Conservation (phyloP, 768 basidiomycete species). For the Glaciozyma martinii region DNA sequence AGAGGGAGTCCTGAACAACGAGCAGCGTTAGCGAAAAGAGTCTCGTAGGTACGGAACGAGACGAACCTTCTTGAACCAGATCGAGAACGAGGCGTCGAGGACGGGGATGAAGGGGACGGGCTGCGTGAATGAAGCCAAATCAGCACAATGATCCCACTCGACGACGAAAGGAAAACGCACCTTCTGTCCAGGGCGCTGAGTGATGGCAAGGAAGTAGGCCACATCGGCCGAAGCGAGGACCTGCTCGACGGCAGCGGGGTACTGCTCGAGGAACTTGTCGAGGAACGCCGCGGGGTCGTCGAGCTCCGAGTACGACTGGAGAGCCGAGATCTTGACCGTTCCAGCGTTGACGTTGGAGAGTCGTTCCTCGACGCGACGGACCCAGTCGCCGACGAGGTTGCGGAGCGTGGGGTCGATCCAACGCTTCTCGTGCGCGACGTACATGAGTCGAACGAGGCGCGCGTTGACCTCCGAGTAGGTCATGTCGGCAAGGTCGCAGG, state of each 20-base stretch:
- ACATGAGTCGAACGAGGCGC: conserved; percentile 90
- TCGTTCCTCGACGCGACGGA: conserved; percentile 59
- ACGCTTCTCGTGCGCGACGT: conserved; percentile 75
- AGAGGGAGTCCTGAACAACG: conserved; percentile 61
- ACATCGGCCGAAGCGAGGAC: conserved; percentile 87
- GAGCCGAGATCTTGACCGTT: conserved; percentile 66
- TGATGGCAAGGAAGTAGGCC: conserved; percentile 89
- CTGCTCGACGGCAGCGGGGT: conserved; percentile 71
- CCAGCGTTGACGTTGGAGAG: conserved; percentile 34
- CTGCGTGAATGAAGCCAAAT: background rate
- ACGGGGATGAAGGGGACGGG: conserved; percentile 97
- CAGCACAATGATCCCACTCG: background rate
- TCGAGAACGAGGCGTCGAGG: conserved; percentile 82
- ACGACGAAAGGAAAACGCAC: conserved; percentile 1
- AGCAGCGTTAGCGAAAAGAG: background rate
- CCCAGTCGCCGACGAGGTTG: conserved; percentile 93
- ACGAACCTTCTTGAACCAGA: conserved; percentile 95
- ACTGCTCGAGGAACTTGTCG: conserved; percentile 67
- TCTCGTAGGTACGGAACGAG: background rate
- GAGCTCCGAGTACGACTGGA: conserved; percentile 73
- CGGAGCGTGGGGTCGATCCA: conserved; percentile 89
- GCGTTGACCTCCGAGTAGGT: conserved; percentile 93
- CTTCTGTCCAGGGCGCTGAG: conserved; percentile 93
- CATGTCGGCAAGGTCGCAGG: conserved; percentile 86
- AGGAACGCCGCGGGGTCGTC: conserved; percentile 72